A percentile compares a stretch with the other conserved stretches of the same genome.
phyloP scores from a whole-genome alignment of 495 filamentous ascomycete species.

The Parmelia sp. region DNA sequence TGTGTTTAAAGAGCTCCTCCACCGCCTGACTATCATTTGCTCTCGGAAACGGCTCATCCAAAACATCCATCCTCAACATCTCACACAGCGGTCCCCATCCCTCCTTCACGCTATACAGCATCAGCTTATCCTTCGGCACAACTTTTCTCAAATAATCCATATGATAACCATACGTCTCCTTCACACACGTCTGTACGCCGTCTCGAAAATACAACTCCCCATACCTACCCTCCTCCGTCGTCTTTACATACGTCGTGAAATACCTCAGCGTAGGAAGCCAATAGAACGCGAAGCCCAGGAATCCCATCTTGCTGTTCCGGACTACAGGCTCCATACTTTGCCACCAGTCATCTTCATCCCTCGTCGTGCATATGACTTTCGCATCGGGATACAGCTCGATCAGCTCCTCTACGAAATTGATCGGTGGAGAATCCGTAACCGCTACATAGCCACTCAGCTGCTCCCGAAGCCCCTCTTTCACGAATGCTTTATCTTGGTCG shows the following conservation, averaged over 20 bases:
- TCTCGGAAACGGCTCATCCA: slow-evolving; percentile 15
- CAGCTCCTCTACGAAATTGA: neutral
- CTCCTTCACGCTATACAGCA: slow-evolving; percentile 41
- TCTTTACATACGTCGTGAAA: neutral
- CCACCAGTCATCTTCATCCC: neutral
- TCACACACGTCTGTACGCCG: neutral
- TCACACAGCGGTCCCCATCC: slow-evolving; percentile 46
- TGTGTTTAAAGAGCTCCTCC: neutral
- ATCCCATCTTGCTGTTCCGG: neutral
- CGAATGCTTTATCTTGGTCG: neutral
- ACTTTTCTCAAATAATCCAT: neutral
- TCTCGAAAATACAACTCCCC: slow-evolving; percentile 1
- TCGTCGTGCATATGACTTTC: neutral
- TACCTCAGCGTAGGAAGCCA: neutral
- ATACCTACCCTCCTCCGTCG: neutral
- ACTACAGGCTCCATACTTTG: neutral
- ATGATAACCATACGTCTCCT: neutral
- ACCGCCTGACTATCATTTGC: neutral
- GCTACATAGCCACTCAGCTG: neutral
- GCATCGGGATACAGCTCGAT: neutral
- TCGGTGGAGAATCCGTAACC: neutral
- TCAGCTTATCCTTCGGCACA: slow-evolving; percentile 33
- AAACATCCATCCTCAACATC: slow-evolving; percentile 38
- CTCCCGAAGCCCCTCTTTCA: neutral
- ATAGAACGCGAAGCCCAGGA: neutral